A percentile compares a stretch with the other conserved stretches of the same genome.
Evolutionary conservation across 495 filamentous ascomycete genomes (phyloP).

Genomic region (Neurospora sp.): DNA sequence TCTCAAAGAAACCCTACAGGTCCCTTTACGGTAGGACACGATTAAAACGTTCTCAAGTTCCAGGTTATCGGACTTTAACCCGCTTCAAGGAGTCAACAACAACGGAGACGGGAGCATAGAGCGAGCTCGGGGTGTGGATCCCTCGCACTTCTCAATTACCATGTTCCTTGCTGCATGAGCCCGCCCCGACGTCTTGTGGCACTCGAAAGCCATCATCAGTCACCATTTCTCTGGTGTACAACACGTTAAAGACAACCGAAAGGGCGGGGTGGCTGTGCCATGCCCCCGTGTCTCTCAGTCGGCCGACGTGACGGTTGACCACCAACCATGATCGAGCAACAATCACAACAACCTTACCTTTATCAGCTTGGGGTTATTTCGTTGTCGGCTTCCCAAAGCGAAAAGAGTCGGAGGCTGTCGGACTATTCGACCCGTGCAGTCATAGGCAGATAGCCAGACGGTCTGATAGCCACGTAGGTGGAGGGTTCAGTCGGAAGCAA

Average conservation of each 20-base stretch:
- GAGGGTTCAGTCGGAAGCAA: not conserved
- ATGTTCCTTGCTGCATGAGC: not conserved
- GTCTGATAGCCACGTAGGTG: not conserved
- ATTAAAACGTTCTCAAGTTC: not conserved
- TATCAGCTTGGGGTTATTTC: not conserved
- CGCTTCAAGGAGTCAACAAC: not conserved
- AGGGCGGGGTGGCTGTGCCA: not conserved
- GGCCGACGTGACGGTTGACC: not conserved
- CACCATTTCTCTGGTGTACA: not conserved
- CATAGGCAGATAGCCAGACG: not conserved
- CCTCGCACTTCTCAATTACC: not conserved
- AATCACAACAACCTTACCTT: not conserved
- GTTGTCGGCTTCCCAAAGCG: not conserved
- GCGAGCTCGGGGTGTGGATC: not conserved
- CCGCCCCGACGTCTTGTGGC: not conserved
- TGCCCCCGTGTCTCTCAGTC: not conserved
- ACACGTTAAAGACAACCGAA: not conserved
- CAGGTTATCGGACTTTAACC: not conserved
- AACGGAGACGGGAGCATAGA: not conserved
- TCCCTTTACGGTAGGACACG: not conserved
- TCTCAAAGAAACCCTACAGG: not conserved
- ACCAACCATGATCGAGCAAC: not conserved
- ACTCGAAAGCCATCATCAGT: not conserved
- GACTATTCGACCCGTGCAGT: not conserved
- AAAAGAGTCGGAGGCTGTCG: not conserved